Evolutionary conservation across 2,329 filamentous ascomycete genomes (phyloP).

Genomic region (Fusarium sublunatum): DNA sequence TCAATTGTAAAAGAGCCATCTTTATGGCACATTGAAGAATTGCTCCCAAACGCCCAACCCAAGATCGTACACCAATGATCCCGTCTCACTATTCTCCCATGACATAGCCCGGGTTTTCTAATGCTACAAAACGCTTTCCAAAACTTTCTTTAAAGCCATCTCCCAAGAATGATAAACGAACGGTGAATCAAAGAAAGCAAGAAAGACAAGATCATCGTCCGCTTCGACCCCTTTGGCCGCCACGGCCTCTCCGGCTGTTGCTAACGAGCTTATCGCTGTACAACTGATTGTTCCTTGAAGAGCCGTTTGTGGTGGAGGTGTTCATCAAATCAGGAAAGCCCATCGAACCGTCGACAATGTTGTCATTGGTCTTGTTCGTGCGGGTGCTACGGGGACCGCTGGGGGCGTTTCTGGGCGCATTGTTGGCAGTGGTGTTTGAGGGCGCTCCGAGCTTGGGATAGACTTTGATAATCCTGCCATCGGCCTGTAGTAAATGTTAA

Average conservation of each 20-base stretch:
- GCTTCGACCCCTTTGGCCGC: slow-evolving; percentile 42
- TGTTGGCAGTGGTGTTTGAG: slow-evolving; percentile 42
- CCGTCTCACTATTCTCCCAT: slow-evolving; percentile 4
- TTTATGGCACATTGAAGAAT: background rate
- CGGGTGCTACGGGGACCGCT: slow-evolving; percentile 49
- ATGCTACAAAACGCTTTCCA: slow-evolving; percentile 16
- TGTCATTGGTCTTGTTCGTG: slow-evolving; percentile 47
- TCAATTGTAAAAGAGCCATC: slow-evolving; percentile 2
- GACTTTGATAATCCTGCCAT: slow-evolving; percentile 78
- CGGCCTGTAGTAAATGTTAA: slow-evolving; percentile 63
- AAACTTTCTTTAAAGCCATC: background rate
- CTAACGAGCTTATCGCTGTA: slow-evolving; percentile 64
- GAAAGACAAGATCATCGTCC: slow-evolving; percentile 29
- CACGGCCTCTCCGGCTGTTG: slow-evolving; percentile 45
- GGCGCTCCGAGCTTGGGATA: slow-evolving; percentile 69
- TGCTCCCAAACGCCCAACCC: slow-evolving; percentile 37
- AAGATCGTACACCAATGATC: slow-evolving; percentile 5
- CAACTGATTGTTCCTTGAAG: slow-evolving; percentile 52
- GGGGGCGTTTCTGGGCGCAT: slow-evolving; percentile 45
- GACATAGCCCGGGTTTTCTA: slow-evolving; percentile 18
- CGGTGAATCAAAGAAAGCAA: background rate
- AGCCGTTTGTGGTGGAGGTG: slow-evolving; percentile 32
- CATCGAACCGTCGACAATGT: slow-evolving; percentile 64
- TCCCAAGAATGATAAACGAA: background rate
- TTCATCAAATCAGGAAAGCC: slow-evolving; percentile 65